These are phyloP conservation scores for Corylus avellana DNA, from an alignment of 306 rosid genomes.

Conservation along the genomic window DNA sequence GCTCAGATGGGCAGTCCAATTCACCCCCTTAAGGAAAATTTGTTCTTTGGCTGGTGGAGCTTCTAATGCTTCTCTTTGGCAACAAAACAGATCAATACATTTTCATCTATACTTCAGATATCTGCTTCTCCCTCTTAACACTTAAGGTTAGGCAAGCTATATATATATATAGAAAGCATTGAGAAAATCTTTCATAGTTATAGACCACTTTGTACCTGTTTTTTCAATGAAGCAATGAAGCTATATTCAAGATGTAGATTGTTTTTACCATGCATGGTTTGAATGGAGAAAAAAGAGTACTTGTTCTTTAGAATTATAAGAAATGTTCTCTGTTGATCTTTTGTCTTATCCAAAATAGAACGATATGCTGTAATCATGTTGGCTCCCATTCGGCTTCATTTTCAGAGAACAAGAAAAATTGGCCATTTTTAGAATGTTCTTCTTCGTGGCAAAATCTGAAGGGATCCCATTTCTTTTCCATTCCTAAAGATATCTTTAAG, in stretches of 20 bases:
- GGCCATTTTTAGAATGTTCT: neutral
- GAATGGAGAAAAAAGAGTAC: neutral
- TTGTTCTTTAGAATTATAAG: neutral
- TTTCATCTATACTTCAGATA: neutral
- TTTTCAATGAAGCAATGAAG: conserved; percentile 2
- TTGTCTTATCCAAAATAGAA: neutral
- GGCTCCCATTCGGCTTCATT: neutral
- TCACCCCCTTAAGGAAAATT: conserved; percentile 28
- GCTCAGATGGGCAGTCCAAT: conserved; percentile 28
- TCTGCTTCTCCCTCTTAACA: neutral
- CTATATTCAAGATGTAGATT: conserved; percentile 15
- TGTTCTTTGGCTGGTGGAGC: conserved; percentile 17
- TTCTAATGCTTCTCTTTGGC: conserved; percentile 20
- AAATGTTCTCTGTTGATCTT: neutral
- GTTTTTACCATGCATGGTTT: neutral
- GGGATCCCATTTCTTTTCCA: too few species aligned
- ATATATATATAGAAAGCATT: neutral
- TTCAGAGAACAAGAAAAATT: neutral
- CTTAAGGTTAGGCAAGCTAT: neutral
- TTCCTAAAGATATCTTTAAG: too few species aligned
- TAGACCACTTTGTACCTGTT: conserved; percentile 1
- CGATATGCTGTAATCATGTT: neutral
- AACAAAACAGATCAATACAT: neutral
- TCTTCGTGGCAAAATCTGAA: neutral
- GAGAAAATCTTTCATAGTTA: neutral